Percentiles rank a stretch among this genome's conserved stretches.
phyloP scores from a whole-genome alignment of 2,329 filamentous ascomycete species.

The Fusarium sororula region DNA sequence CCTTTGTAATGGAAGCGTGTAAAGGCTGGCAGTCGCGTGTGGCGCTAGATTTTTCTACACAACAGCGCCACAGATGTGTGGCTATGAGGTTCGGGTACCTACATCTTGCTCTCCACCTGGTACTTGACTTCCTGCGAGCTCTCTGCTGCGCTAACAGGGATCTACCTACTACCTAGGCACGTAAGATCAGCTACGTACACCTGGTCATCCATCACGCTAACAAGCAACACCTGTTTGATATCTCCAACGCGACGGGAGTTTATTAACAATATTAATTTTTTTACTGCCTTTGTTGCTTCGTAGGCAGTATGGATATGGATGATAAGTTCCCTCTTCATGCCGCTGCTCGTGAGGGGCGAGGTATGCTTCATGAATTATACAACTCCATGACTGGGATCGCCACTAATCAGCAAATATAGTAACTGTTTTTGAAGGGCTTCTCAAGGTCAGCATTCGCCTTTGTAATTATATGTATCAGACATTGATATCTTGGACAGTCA shows the following conservation, averaged over 20 bases:
- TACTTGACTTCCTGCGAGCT: not conserved
- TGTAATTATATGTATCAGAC: not conserved
- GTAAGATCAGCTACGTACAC: constrained; percentile 5
- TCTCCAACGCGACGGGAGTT: not conserved
- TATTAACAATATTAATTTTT: not conserved
- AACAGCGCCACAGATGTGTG: constrained; percentile 30
- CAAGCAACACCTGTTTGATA: not conserved
- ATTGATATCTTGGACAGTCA: constrained; percentile 58
- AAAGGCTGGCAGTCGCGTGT: constrained; percentile 45
- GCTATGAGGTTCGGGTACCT: not conserved
- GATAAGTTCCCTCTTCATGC: constrained; percentile 86
- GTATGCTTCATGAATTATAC: constrained; percentile 59
- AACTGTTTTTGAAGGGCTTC: constrained; percentile 71
- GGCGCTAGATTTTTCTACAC: constrained; percentile 31
- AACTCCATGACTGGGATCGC: not conserved
- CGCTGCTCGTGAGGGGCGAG: constrained; percentile 83
- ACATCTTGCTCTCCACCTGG: not conserved
- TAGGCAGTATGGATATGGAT: constrained; percentile 43
- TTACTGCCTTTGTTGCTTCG: not conserved
- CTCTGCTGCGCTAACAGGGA: not conserved
- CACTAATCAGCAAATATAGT: constrained; percentile 56
- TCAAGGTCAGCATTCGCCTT: constrained; percentile 41
- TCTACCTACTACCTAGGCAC: not conserved
- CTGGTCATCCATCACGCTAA: not conserved
- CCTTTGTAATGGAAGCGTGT: constrained; percentile 28